Evolutionary conservation across 2,329 filamentous ascomycete genomes (phyloP), one percentile per base, ranked within the genome.

Genomic region (Penicillium decumbens): DNA sequence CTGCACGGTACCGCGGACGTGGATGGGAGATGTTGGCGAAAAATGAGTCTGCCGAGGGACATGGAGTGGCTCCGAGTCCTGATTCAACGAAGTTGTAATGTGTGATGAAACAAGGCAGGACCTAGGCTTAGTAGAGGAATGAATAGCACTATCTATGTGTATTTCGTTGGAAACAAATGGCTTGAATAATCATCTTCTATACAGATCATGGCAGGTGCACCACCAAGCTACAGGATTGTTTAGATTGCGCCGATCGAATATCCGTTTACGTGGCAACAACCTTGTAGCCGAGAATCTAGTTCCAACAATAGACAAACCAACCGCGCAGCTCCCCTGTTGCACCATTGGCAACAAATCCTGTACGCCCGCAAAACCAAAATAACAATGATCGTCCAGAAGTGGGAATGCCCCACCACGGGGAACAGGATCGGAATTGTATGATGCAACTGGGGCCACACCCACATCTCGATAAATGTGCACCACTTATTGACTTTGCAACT

Each of bases 1-100:
- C 54, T 13, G 40, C 49, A 23, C 28, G 41, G 3, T 57, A 55
- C 43, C 50, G 50, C 15, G 43, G 50, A 25, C 46, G 50, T 18
- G 39, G 46, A 25, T 38, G 40, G 47, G 48, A 50, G 13, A 50
- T 50, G 48, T 46, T 15, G 28, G 43, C 39, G 7, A 15, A 12
- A 9, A 27, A 50, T 37, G 50, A 47, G 43, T 20, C 25, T 37
- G 30, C 47, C 29, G 42, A 50, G 10, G 47, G 47, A n/a, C 32
- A 32, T 13, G 47, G 47, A 30, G 47, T 50, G 25, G 25, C 18
- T 42, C 40, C 38, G 15, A 6, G 3, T 37, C 29, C 15, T 12
- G 39, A 32, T 6, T 27, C 45, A 10, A 37, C 32, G 9, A 42
- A 40, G 23, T 12, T 47, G 32, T 42, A 30, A 38, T 12, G n/a